Conservation (phyloP, 345 rosid genomes). For the Dipteronia sinensis region DNA sequence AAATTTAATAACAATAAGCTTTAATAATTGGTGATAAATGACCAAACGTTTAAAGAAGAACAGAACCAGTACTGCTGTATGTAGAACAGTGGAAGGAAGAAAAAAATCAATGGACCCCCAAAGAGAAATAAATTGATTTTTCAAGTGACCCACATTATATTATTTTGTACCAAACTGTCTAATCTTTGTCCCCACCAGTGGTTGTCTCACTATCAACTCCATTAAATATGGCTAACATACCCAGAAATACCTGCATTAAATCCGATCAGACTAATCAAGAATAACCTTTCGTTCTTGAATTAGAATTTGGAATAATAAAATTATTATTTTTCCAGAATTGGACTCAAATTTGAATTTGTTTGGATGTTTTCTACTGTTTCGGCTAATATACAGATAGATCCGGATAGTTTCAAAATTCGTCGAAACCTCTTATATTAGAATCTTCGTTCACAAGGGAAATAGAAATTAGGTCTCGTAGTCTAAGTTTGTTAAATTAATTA, state of each 20-base stretch:
- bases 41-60: slow-evolving; percentile 26
- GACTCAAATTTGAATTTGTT: neutral
- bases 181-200: slow-evolving; percentile 26
- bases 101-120: slow-evolving; percentile 18
- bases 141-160: slow-evolving; percentile 19
- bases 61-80: too few relatives aligned
- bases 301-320: neutral
- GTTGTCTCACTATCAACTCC: slow-evolving; percentile 22
- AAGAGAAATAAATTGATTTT: slow-evolving; percentile 12
- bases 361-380: neutral
- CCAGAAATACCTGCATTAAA: slow-evolving; percentile 21
- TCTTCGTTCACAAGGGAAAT: too few relatives aligned
- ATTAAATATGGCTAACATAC: slow-evolving; percentile 19
- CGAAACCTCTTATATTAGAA: too few relatives aligned
- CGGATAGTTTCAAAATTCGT: too few relatives aligned
- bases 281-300: slow-evolving; percentile 17
- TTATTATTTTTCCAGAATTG: neutral
- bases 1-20: neutral
- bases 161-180: slow-evolving; percentile 34
- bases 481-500: neutral
- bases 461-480: neutral
- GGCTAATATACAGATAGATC: neutral
- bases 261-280: neutral
- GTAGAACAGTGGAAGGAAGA: neutral
- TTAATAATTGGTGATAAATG: slow-evolving; percentile 38